phyloP scores from a whole-genome alignment of 768 basidiomycete genomes.

The Mycena albidolilacea region DNA sequence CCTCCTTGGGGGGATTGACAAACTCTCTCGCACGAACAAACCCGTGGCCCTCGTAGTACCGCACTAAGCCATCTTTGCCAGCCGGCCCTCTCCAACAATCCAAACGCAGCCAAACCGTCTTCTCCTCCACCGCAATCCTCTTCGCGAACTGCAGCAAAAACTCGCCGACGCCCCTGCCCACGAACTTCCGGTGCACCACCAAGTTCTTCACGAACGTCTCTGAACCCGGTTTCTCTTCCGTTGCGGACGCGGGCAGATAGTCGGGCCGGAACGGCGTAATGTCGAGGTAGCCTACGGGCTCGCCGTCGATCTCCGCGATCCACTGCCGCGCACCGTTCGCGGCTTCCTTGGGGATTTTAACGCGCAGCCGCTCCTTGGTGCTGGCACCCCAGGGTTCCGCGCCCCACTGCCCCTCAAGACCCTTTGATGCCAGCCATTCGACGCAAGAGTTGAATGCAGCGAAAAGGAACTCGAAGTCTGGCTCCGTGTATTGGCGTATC shows the following conservation, averaged over 20 bases:
- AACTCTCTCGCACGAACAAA: slow-evolving; percentile 30
- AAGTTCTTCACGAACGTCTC: slow-evolving; percentile 26
- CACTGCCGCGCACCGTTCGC: slow-evolving; percentile 12
- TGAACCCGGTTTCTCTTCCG: slow-evolving; percentile 30
- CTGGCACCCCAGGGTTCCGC: slow-evolving; percentile 22
- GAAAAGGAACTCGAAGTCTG: slow-evolving; percentile 30
- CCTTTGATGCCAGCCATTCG: slow-evolving; percentile 35
- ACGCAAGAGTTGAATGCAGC: slow-evolving; percentile 28
- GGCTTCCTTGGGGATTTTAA: slow-evolving; percentile 4
- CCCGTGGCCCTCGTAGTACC: slow-evolving; percentile 27
- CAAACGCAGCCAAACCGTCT: slow-evolving; percentile 28
- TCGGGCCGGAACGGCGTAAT: slow-evolving; percentile 33
- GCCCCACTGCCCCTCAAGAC: slow-evolving; percentile 38
- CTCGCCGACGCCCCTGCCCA: slow-evolving; percentile 30
- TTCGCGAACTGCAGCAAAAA: slow-evolving; percentile 16
- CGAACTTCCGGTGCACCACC: slow-evolving; percentile 19
- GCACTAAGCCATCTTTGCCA: slow-evolving; percentile 32
- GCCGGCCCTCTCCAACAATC: slow-evolving; percentile 35
- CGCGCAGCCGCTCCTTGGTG: slow-evolving; percentile 2
- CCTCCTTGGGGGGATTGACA: slow-evolving; percentile 2
- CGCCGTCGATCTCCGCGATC: slow-evolving; percentile 33
- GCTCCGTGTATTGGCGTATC: slow-evolving; percentile 15
- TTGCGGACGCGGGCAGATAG: slow-evolving; percentile 18
- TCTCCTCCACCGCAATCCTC: slow-evolving; percentile 7
- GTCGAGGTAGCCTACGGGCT: slow-evolving; percentile 18